phyloP scores from a whole-genome alignment of 345 rosid genomes.

The Chamaenerion angustifolium region DNA sequence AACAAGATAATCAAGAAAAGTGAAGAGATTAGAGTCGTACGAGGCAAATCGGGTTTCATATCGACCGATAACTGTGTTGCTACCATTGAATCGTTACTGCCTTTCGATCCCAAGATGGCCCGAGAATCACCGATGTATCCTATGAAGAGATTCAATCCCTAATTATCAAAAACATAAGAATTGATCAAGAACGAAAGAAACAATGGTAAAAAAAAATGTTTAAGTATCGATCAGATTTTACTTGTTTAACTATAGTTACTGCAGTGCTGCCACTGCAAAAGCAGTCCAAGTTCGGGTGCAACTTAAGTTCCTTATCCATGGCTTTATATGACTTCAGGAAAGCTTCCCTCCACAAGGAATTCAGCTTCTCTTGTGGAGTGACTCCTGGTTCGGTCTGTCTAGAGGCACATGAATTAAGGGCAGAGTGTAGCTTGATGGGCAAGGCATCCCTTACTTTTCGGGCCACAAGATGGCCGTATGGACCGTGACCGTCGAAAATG shows the following conservation, averaged over 20 bases:
- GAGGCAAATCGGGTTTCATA: conserved; percentile 96
- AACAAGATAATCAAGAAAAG: not conserved
- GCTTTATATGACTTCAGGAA: conserved; percentile 77
- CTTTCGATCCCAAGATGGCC: conserved; percentile 88
- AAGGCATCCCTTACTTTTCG: conserved; percentile 81
- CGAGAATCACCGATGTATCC: conserved; percentile 98
- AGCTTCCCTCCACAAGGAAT: conserved; percentile 75
- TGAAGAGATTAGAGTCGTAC: conserved; percentile 26
- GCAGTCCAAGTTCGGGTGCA: conserved; percentile 93
- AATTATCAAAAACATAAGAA: conserved; percentile 8
- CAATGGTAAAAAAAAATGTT: not conserved
- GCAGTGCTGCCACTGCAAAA: conserved; percentile 99
- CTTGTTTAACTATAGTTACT: conserved; percentile 84
- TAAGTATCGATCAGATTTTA: conserved; percentile 12
- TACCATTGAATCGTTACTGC: conserved; percentile 55
- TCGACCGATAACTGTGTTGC: conserved; percentile 92
- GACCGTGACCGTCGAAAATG: conserved; percentile 96
- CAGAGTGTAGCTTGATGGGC: conserved; percentile 11
- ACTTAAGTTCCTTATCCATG: conserved; percentile 92
- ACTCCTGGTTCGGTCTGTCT: conserved; percentile 24
- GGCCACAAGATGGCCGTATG: conserved; percentile 92
- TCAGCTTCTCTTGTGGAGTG: conserved; percentile 29
- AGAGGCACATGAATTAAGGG: conserved; percentile 30
- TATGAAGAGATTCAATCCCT: conserved; percentile 91
- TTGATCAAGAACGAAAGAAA: not conserved